Evolutionary conservation across 2,329 filamentous ascomycete genomes (phyloP), one percentile per base, ranked within the genome.

Genomic region (Cladophialophora immunda): DNA sequence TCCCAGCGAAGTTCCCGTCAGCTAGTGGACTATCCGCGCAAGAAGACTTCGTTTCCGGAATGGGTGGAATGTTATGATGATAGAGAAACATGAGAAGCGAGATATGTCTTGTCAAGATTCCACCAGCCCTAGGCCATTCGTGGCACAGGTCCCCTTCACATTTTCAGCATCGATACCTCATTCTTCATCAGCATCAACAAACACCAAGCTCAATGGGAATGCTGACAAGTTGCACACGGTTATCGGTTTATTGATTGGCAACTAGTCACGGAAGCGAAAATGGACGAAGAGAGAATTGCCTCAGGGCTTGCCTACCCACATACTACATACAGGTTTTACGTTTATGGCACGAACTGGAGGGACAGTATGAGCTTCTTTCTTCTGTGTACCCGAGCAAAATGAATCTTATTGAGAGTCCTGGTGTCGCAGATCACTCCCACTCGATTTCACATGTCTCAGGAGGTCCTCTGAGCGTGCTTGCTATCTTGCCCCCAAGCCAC

Each of bases 311-410:
- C 34, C 53, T 54, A 38, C 57, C 36, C 29, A 55, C 22, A 25
- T 25, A 41, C n/a, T 41, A 50, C 45, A 27, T 29, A 64, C 67
- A 69, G 64, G 50, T 62, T 62, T 66, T 58, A 65, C 29, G 54
- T 50, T n/a, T 52, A 29, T 54, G 27, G 32, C 58, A 54, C 34
- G 58, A 29, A 22, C n/a, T n/a, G 32, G 59, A 13, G 36, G 27
- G 41, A 36, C 15, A 52, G 30, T 22, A 32, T 62, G 59, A 17
- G 54, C 56, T 58, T n/a, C 38, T 50, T 62, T 25, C 22, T 19
- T 34, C 34, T 22, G n/a, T 6, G 11, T 34, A 22, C 17, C 7
- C 56, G 52, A n/a, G n/a, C 45, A 59, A 11, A 59, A 30, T 13
- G 11, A 27, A 30, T 19, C 45, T 17, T 54, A 32, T 19, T 27